These are phyloP conservation scores for Cercospora sesami DNA, from an alignment of 2,329 filamentous ascomycete species.

Conservation along the genomic window DNA sequence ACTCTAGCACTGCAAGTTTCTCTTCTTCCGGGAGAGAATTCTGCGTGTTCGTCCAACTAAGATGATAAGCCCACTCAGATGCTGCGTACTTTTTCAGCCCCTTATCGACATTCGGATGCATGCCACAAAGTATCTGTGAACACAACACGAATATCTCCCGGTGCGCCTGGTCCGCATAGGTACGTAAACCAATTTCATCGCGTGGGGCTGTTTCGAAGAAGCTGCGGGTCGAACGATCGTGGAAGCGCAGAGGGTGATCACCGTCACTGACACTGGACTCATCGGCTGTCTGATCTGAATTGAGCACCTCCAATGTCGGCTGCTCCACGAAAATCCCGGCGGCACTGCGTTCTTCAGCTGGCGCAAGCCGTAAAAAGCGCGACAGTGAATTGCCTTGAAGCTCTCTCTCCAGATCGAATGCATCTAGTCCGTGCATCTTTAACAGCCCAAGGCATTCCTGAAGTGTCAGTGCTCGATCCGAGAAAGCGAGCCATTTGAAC, in stretches of 20 bases:
- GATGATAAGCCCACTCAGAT: slow-evolving; percentile 9
- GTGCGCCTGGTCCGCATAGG: background rate
- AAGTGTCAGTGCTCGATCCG: slow-evolving; percentile 7
- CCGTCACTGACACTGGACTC: background rate
- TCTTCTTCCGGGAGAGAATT: background rate
- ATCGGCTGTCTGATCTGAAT: background rate
- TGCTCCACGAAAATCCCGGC: background rate
- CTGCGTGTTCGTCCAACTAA: background rate
- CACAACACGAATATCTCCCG: slow-evolving; percentile 11
- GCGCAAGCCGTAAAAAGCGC: slow-evolving; percentile 2
- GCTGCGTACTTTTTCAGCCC: slow-evolving; percentile 7
- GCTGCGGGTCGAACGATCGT: slow-evolving; percentile 3
- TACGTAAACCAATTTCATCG: slow-evolving; percentile 1
- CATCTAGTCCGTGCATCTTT: slow-evolving; percentile 1
- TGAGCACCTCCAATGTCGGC: slow-evolving; percentile 1
- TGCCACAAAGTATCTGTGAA: slow-evolving; percentile 8
- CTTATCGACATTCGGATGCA: background rate
- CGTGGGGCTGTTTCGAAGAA: background rate
- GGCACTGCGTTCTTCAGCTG: slow-evolving; percentile 8
- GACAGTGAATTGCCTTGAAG: slow-evolving; percentile 11
- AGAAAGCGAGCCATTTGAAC: slow-evolving; percentile 9
- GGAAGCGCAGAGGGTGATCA: slow-evolving; percentile 10
- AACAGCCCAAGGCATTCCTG: slow-evolving; percentile 4
- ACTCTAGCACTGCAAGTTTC: background rate
- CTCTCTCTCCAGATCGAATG: slow-evolving; percentile 13